Evolutionary conservation across 176 grass and related monocot genomes (phyloP).

Genomic region (Avena atlantica): DNA sequence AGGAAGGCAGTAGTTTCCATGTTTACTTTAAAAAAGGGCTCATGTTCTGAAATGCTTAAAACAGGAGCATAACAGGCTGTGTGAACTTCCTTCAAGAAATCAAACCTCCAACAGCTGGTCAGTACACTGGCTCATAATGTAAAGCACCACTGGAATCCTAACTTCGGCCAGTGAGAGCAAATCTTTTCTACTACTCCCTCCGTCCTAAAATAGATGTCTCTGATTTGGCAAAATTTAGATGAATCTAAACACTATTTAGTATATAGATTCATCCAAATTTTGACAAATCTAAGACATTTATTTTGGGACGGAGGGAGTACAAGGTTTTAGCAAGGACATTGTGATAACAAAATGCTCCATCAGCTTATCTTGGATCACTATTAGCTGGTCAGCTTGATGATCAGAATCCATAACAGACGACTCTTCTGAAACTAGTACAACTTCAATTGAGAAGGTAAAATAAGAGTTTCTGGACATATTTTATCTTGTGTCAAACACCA

Average conservation of each 20-base stretch:
- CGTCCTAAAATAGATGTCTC: too few species aligned
- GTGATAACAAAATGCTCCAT: conserved; percentile 17
- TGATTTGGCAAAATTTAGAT: too few species aligned
- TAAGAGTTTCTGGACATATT: background rate
- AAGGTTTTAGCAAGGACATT: conserved; percentile 30
- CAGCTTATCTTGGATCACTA: background rate
- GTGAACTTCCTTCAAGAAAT: background rate
- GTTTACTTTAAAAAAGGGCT: background rate
- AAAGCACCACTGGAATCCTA: background rate
- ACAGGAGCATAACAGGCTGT: background rate
- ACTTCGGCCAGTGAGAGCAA: conserved; percentile 7
- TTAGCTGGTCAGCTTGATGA: conserved; percentile 6
- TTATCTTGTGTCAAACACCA: background rate
- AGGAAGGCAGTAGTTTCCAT: background rate
- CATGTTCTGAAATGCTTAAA: background rate
- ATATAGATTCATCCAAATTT: too few species aligned
- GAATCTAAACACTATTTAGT: too few species aligned
- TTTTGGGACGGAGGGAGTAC: too few species aligned
- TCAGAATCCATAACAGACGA: conserved; percentile 10
- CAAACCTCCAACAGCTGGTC: background rate
- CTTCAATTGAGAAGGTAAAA: background rate
- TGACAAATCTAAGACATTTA: too few species aligned
- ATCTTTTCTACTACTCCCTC: background rate
- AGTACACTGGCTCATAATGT: background rate
- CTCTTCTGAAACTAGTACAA: conserved; percentile 1